Conservation (phyloP, 371 early-diverging fungal genomes). For the Chytridiales sp. region DNA sequence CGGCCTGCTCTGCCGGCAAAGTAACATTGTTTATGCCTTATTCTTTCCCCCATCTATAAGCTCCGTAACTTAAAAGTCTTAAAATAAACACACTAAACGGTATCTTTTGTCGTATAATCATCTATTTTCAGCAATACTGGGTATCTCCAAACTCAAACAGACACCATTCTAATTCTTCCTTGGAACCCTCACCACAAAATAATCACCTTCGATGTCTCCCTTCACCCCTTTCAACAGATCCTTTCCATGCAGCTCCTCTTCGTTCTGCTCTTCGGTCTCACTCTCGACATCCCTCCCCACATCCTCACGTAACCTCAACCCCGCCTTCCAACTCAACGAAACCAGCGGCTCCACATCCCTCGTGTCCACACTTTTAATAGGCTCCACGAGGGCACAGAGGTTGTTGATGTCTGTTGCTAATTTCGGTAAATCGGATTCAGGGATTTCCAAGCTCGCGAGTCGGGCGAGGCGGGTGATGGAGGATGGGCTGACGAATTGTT, state of each 20-base stretch:
- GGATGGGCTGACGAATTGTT: neutral
- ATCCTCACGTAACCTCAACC: neutral
- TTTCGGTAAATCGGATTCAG: neutral
- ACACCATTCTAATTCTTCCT: no score
- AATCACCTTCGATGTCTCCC: neutral
- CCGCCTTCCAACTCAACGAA: constrained; percentile 11
- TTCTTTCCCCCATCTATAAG: no score
- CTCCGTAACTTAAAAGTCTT: no score
- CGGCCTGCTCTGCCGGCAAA: no score
- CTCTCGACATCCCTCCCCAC: neutral
- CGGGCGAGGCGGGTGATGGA: constrained; percentile 16
- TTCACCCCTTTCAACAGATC: constrained; percentile 3
- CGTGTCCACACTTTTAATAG: constrained; percentile 21
- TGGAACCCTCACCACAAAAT: no score
- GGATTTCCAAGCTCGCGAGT: constrained; percentile 10
- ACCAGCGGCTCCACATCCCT: constrained; percentile 19
- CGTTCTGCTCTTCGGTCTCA: neutral
- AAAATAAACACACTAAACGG: no score
- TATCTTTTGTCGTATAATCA: no score
- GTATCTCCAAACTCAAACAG: no score
- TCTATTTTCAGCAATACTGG: no score
- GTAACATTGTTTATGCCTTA: no score
- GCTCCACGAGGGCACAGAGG: constrained; percentile 22
- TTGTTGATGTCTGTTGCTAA: constrained; percentile 15
- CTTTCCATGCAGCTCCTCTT: constrained; percentile 3